These are phyloP conservation scores for Rhodomyrtus psidioides DNA, from an alignment of 441 rosid species.

Conservation along the genomic window DNA sequence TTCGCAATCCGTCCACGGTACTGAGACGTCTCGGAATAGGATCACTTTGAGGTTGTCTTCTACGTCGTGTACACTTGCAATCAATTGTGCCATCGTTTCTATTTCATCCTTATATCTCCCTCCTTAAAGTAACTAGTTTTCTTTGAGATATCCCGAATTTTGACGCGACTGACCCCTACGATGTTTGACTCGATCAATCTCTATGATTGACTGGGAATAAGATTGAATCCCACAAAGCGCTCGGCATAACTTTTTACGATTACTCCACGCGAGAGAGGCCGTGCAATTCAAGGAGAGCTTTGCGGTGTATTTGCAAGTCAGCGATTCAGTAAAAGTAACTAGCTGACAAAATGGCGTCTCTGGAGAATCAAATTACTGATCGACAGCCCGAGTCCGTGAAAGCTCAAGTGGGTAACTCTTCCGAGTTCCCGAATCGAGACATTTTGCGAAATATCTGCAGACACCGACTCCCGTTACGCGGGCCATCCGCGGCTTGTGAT, in stretches of 20 bases:
- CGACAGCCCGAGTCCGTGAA: background rate
- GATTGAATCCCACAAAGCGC: fast-evolving
- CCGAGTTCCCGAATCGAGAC: background rate
- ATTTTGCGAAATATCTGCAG: background rate
- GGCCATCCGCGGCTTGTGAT: background rate
- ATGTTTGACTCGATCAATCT: background rate
- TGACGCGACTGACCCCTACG: no score
- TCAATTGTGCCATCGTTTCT: background rate
- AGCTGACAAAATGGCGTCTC: background rate
- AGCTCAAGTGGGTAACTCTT: no score
- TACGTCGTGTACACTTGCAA: no score
- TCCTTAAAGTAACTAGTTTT: background rate
- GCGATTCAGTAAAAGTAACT: background rate
- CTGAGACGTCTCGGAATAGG: background rate
- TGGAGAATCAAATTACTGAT: background rate
- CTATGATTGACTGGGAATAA: fast-evolving
- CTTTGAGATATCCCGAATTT: background rate
- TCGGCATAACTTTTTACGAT: background rate
- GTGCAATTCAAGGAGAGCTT: background rate
- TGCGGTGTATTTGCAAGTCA: background rate
- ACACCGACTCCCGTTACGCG: background rate
- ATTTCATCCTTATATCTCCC: background rate
- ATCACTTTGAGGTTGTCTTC: background rate
- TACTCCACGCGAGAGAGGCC: fast-evolving
- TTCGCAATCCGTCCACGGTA: background rate